Base-by-base conservation (phyloP, 2,329 filamentous ascomycete genomes). In the Fusarium verticillioides region DNA sequence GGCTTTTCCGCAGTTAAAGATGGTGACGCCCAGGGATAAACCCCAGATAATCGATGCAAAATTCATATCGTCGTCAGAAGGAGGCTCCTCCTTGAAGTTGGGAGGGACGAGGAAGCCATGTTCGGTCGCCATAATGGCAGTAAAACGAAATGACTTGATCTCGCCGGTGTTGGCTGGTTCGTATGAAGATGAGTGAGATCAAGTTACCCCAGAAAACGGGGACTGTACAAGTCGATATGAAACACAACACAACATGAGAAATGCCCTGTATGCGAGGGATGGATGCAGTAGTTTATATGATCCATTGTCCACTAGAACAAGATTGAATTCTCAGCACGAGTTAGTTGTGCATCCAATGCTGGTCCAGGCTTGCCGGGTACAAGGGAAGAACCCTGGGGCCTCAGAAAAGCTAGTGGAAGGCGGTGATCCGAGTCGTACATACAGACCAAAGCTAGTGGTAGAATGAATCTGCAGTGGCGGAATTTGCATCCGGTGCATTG, bases 41-140 rank as follows among this genome's bases (percentile, higher is more conserved):
- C 75, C 75, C 75, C 75, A 77, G 43, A 73, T 62, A 12, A 77
- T 71, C 11, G 75, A 77, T 23, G 75, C 75, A 32, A 77, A 54
- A 32, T 77, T 70, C 75, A 77, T 77, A 11, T 77, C 73, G 42
- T 40, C 26, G 5, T 66, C 58, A 26, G 30, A 54, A 10, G 72
- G 71, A 15, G 62, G 37, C 8, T 75, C 66, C 16, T 64, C 46
- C 18, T 54, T 60, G 63, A 71, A 77, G 56, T 62, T 23, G 12
- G 50, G 60, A 37, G 75, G 75, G 8, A 77, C 75, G 34, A 77
- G 69, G 46, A 77, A 77, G 10, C 75, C 75, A 39, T 47, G 36
- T 46, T 74, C 70, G 15, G 59, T 26, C 9, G 44, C 53, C 69
- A 72, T 72, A 7, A 15, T 52, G 46, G 28, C 32, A 42, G 28